Conservation (phyloP, 2,329 filamentous ascomycete genomes). For the Trichoderma brevicompactum region DNA sequence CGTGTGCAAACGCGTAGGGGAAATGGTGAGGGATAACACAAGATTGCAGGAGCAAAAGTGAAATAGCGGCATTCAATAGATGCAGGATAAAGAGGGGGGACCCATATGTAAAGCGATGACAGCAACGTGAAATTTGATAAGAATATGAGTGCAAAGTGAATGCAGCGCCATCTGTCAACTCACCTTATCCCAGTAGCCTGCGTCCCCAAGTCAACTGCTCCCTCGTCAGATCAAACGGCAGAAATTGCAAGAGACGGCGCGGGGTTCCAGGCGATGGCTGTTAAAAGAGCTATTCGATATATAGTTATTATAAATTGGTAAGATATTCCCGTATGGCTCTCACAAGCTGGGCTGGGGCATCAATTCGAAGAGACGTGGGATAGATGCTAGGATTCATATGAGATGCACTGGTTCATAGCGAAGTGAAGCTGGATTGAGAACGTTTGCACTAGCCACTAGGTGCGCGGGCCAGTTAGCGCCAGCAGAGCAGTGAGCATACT, state of each 20-base stretch:
- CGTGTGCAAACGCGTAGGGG: background rate
- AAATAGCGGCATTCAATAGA: background rate
- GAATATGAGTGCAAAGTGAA: background rate
- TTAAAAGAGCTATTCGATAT: background rate
- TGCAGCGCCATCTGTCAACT: slow-evolving; percentile 8
- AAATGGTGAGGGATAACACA: background rate
- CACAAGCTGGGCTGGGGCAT: background rate
- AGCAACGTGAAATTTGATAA: background rate
- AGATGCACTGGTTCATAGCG: slow-evolving; percentile 9
- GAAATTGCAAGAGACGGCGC: background rate
- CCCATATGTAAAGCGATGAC: no score
- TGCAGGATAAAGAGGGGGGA: background rate
- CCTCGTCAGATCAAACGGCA: background rate
- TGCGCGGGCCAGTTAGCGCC: background rate
- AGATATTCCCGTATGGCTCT: background rate
- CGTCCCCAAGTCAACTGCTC: slow-evolving; percentile 3
- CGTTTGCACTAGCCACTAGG: slow-evolving; percentile 15
- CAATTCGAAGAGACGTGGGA: background rate
- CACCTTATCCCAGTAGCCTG: slow-evolving; percentile 5
- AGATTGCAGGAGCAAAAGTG: background rate
- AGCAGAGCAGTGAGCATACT: background rate
- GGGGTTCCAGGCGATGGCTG: background rate
- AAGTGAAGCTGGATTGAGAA: slow-evolving; percentile 11
- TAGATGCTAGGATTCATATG: background rate
- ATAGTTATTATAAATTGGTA: background rate